Evolutionary conservation across 73 alveolate genomes (phyloP), one percentile per base, ranked within the genome.

Genomic region (Uronychia setigera): DNA sequence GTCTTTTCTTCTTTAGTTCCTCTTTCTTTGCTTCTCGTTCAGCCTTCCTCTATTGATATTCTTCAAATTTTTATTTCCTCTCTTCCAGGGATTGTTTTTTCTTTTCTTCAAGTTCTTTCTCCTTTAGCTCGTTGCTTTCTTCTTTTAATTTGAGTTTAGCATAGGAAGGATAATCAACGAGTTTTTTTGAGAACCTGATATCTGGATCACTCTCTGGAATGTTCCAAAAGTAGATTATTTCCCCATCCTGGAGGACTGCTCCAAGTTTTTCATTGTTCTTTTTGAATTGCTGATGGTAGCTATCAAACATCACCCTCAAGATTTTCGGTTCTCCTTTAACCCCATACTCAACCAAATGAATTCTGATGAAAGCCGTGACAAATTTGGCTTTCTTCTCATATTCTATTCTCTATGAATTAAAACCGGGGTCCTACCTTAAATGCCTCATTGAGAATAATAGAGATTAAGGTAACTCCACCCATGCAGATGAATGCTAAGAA

Each of bases 261-360:
- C 14, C 30, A 5, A 67, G 26, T 30, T 67, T 28, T 1, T 67
- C 79, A 67, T 1, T 28, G 32, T 67, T 28, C 79, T 67, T 67
- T 5, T 28, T 28, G 14, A 67, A 26, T 67, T 5, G 5, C 29
- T 67, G 79, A 13, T 26, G 29, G 26, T 13, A 67, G 5, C 30
- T 28, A 26, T 67, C 79, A 26, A 67, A 67, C 79, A 67, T 26
- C 14, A 67, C 79, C 26, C 79, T 5, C 1, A 67, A 26, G 32
- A 26, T 28, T 67, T 67, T 67, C 32, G 79, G 79, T 30, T 67
- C 32, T 28, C 79, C 79, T 28, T 67, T 67, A 14, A 67, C 79
- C 1, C 79, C 79, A 67, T 67, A 5, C 32, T 5, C 32, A 67
- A 30, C 32, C 79, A 67, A 67, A 13, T 67, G 29, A 26, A 67